Evolutionary conservation across 1,139 yeast genomes (phyloP), one percentile per base, ranked within the genome.

Genomic region (Geotrichum histeridarum): DNA sequence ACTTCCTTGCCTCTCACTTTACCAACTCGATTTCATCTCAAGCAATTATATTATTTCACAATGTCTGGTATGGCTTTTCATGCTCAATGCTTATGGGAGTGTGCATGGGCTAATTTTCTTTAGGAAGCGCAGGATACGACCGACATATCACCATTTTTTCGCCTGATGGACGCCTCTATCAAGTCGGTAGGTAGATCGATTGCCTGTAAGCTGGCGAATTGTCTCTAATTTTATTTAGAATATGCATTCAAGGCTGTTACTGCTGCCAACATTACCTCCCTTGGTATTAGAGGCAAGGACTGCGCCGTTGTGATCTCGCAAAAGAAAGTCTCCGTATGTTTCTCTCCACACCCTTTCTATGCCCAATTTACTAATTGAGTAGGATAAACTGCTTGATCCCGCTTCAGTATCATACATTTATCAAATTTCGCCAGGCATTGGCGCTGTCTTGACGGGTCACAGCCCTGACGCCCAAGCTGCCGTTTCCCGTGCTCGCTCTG

Each of bases 61-160:
- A 54, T 54, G 56, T 54, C 56, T 44, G 56, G 56, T 54, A 54
- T 18, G 56, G 6, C 15, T 22, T 30, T n/a, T 44, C 22, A 17
- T 27, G 5, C 5, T 27, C 33, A 17, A 36, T 33, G 9, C 14
- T 4, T 15, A 7, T 11, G 8, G n/a, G 5, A 27, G 27, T 37
- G 11, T 5, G 8, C 12, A 12, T 14, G 45, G 15, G 14, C 33
- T 44, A 53, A 42, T 46, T 39, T 50, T 45, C 14, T 36, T 45
- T 15, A 61, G 66, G 63, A 53, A 67, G 71, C 58, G 77, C 98
- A 38, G 99, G 98, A 55, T 93, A 91, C 71, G 99, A 93, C 75
- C 86, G 99, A 77, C 99, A 93, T 73, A 93, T 93, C 70, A 93
- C 99, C 42, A 91, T 93, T 67, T 93, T 93, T 76, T 91, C 98